These are phyloP conservation scores for Colletotrichum falcatum DNA, from an alignment of 2,329 filamentous ascomycete species.

Conservation along the genomic window DNA sequence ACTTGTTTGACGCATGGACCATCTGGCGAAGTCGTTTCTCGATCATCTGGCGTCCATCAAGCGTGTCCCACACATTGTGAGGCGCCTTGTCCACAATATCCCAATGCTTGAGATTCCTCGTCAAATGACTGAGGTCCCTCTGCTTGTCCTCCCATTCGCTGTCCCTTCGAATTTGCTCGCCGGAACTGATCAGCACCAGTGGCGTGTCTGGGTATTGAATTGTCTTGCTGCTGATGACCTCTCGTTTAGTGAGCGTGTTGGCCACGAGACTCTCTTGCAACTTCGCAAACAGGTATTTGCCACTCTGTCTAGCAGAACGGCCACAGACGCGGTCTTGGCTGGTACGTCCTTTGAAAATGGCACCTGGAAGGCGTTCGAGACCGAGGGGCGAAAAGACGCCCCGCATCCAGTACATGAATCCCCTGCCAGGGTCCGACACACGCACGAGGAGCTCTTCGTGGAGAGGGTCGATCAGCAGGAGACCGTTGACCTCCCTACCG, in stretches of 20 bases:
- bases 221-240: constrained; percentile 80
- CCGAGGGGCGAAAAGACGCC: constrained; percentile 90
- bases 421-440: constrained; percentile 74
- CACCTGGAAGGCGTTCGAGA: constrained; percentile 81
- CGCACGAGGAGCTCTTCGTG: constrained; percentile 86
- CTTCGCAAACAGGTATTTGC: constrained; percentile 89
- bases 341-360: constrained; percentile 83
- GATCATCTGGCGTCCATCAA: constrained; percentile 78
- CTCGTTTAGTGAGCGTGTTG: constrained; percentile 83
- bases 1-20: constrained; percentile 54
- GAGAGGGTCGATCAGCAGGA: constrained; percentile 88
- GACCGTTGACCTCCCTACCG: constrained; percentile 76
- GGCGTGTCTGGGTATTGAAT: constrained; percentile 84
- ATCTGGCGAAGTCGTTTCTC: constrained; percentile 83
- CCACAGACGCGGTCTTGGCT: constrained; percentile 90
- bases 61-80: constrained; percentile 85
- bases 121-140: constrained; percentile 83
- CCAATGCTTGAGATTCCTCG: constrained; percentile 83
- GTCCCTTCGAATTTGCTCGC: constrained; percentile 74
- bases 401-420: constrained; percentile 87
- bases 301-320: constrained; percentile 79
- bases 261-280: constrained; percentile 94
- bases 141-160: constrained; percentile 86
- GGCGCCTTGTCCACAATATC: constrained; percentile 88
- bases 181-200: constrained; percentile 85